Conservation (phyloP, 352 stramenopile species). For the Pythium rhizo-oryzae region DNA sequence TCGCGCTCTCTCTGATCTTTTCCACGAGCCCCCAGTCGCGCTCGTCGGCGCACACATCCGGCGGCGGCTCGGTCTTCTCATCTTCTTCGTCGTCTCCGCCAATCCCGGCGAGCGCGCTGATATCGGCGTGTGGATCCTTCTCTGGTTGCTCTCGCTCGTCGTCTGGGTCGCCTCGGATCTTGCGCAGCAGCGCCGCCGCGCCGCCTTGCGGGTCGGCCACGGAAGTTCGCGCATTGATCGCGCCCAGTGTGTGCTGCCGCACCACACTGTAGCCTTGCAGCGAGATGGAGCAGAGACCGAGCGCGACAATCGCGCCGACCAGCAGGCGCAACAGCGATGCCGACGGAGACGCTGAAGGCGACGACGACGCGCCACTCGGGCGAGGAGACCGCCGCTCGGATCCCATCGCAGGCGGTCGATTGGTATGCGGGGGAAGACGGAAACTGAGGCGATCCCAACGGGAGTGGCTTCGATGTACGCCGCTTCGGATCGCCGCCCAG, state of each 20-base stretch:
- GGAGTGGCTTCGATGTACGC: too few relatives aligned
- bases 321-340: conserved; percentile 14
- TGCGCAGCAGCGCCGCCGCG: conserved; percentile 11
- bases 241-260: conserved; percentile 4
- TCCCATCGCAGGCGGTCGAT: neutral
- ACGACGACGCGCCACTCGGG: neutral
- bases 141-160: neutral
- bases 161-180: neutral
- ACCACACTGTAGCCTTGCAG: conserved; percentile 15
- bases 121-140: conserved; percentile 2
- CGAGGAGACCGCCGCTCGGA: neutral
- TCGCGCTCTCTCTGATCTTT: conserved; percentile 10
- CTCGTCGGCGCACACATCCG: conserved; percentile 33
- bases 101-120: neutral
- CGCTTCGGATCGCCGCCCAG: too few relatives aligned
- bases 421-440: too few relatives aligned
- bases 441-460: too few relatives aligned
- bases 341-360: neutral
- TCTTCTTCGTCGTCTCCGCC: neutral
- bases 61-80: conserved; percentile 3
- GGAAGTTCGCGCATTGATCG: neutral
- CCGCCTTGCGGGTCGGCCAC: neutral
- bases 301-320: conserved; percentile 4
- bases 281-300: conserved; percentile 14
- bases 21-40: conserved; percentile 35